These are phyloP conservation scores for Alternaria burnsii DNA, from an alignment of 2,329 filamentous ascomycete species.

Conservation along the genomic window DNA sequence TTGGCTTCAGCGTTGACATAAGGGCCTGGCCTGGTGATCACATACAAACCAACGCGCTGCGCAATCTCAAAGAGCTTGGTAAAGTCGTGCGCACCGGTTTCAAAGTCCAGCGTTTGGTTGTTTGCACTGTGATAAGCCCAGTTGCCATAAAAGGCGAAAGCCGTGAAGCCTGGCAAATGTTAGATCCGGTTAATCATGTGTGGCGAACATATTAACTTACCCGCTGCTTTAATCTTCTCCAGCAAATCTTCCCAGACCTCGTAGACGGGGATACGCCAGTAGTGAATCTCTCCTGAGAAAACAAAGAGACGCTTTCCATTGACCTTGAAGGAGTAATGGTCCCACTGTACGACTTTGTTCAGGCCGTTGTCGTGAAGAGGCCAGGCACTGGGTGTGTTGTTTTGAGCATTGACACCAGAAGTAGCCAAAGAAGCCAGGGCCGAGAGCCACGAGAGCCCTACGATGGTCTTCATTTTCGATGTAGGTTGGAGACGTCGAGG, in stretches of 20 bases:
- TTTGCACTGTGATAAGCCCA: slow-evolving; percentile 61
- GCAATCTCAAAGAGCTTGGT: slow-evolving; percentile 62
- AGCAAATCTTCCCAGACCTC: slow-evolving; percentile 62
- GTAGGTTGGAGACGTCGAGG: slow-evolving; percentile 20
- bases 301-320: slow-evolving; percentile 62
- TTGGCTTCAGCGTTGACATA: slow-evolving; percentile 72
- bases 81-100: slow-evolving; percentile 63
- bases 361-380: slow-evolving; percentile 60
- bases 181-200: neutral
- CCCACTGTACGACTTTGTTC: slow-evolving; percentile 61
- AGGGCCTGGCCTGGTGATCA: slow-evolving; percentile 66
- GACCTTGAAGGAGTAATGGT: slow-evolving; percentile 63
- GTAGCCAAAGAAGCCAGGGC: slow-evolving; percentile 27
- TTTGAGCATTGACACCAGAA: slow-evolving; percentile 34
- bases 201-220: neutral
- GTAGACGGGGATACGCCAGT: slow-evolving; percentile 57
- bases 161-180: slow-evolving; percentile 53
- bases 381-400: slow-evolving; percentile 50
- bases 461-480: slow-evolving; percentile 31
- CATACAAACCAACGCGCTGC: slow-evolving; percentile 63
- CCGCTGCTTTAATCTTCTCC: slow-evolving; percentile 61
- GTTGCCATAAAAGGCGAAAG: slow-evolving; percentile 58
- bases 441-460: slow-evolving; percentile 36
- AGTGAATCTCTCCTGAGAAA: slow-evolving; percentile 64
- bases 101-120: slow-evolving; percentile 59